phyloP scores from a whole-genome alignment of 2,329 filamentous ascomycete genomes.

The Phaeomoniella chlamydospora region DNA sequence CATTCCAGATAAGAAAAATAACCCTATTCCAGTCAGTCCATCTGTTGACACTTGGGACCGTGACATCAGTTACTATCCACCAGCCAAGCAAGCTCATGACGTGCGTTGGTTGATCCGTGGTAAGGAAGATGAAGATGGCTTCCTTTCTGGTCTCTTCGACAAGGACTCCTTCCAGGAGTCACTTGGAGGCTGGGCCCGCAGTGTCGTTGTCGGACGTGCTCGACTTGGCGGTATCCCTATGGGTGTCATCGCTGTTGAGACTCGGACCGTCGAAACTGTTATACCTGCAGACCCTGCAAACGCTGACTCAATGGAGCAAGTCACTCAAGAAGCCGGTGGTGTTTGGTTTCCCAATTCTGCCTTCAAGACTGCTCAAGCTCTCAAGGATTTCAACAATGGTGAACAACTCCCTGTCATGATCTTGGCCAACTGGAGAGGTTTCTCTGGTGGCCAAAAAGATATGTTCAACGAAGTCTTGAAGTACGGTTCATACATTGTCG shows the following conservation, averaged over 20 bases:
- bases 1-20: constrained; percentile 87
- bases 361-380: constrained; percentile 98
- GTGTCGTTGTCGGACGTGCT: constrained; percentile 90
- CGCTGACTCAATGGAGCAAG: constrained; percentile 93
- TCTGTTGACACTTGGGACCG: constrained; percentile 83
- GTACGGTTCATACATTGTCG: constrained; percentile 98
- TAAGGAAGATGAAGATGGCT: constrained; percentile 71
- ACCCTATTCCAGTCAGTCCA: constrained; percentile 82
- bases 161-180: constrained; percentile 93
- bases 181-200: constrained; percentile 91
- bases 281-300: constrained; percentile 95
- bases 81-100: constrained; percentile 75
- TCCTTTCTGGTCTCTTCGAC: constrained; percentile 86
- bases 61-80: constrained; percentile 68
- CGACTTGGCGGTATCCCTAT: constrained; percentile 94
- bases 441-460: constrained; percentile 97
- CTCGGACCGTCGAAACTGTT: constrained; percentile 88
- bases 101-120: constrained; percentile 87
- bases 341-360: constrained; percentile 99
- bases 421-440: constrained; percentile 98
- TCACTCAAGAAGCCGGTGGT: constrained; percentile 87
- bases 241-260: constrained; percentile 96
- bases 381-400: constrained; percentile 97
- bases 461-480: constrained; percentile 99
- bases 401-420: constrained; percentile 99